Percentiles rank a stretch among this genome's conserved stretches.
Conservation (phyloP, 306 rosid genomes). For the Castanopsis chinensis region DNA sequence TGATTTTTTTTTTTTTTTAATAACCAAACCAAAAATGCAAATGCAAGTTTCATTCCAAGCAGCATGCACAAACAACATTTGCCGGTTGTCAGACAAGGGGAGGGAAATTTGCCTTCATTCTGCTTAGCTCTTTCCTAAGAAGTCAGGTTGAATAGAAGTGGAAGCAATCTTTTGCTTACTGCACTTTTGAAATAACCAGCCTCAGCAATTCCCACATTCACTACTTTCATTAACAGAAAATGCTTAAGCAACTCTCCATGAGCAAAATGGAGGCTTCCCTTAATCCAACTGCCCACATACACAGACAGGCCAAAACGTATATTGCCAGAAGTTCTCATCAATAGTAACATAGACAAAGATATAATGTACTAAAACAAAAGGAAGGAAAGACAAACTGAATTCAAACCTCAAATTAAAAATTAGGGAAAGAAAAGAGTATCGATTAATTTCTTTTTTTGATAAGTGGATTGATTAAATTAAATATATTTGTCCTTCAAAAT, state of each 20-base stretch:
- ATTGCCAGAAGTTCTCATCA: not conserved
- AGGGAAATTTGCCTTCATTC: not conserved
- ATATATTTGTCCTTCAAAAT: too few species aligned
- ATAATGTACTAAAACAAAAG: too few species aligned
- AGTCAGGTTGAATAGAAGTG: not conserved
- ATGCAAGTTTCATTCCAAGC: not conserved
- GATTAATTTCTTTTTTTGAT: too few species aligned
- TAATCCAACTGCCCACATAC: slow-evolving; percentile 1
- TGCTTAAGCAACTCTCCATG: not conserved
- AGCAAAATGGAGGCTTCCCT: not conserved
- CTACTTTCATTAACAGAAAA: not conserved
- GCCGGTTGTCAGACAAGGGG: not conserved
- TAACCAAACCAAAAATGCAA: not conserved
- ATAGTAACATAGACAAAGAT: slow-evolving; percentile 6
- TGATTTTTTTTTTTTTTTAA: not conserved
- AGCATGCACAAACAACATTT: not conserved
- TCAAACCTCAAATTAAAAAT: too few species aligned
- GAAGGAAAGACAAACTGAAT: too few species aligned
- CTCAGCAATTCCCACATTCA: slow-evolving; percentile 9
- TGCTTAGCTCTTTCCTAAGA: slow-evolving; percentile 3
- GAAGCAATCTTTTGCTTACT: slow-evolving; percentile 1
- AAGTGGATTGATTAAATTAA: too few species aligned
- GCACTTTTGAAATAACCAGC: not conserved
- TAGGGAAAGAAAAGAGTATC: too few species aligned
- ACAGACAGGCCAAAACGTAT: not conserved